Evolutionary conservation across 2,329 filamentous ascomycete species (phyloP), one percentile per base, ranked within the genome.

Genomic region (Botrytis tulipae): DNA sequence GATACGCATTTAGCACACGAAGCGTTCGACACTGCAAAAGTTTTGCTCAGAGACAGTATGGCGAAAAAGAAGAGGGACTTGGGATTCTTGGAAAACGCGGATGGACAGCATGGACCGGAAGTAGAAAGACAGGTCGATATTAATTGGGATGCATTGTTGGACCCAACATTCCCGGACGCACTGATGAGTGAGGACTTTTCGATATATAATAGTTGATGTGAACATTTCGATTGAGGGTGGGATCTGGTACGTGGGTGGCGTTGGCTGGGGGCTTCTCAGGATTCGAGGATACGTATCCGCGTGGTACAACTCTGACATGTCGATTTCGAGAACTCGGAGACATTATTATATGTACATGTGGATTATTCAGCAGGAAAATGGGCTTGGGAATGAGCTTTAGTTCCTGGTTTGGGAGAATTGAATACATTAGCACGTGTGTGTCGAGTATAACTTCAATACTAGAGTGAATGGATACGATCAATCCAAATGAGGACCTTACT

Each of bases 91-190:
- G 74, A 77, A 60, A 68, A 73, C 44, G 57, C 60, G 6, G 59
- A 70, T 51, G 72, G 65, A 1, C 67, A 40, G 29, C 69, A 72
- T 46, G 67, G 60, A 7, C 59, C 66, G 2, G 71, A 76, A 32
- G 35, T 68, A 67, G 57, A 68, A n/a, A 48, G 71, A 2, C 57
- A 71, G 20, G 70, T 54, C 12, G 74, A 75, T 59, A 74, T 77
- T 37, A 74, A 77, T 69, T 77, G 77, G 77, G 77, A 78, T 72
- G 75, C 76, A 7, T 51, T 77, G 63, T 48, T 78, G 22, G 76
- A 78, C 69, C 77, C 76, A 18, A 68, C 22, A 6, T 68, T 72
- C 40, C 71, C 71, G 0, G 71, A 72, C n/a, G 48, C 71, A 1
- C 46, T 72, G 29, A 72, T 72, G 71, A 42, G 71, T 48, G 71